Evolutionary conservation across 2,329 filamentous ascomycete species (phyloP), one percentile per base, ranked within the genome.

Genomic region (Dissoconium aciculare): DNA sequence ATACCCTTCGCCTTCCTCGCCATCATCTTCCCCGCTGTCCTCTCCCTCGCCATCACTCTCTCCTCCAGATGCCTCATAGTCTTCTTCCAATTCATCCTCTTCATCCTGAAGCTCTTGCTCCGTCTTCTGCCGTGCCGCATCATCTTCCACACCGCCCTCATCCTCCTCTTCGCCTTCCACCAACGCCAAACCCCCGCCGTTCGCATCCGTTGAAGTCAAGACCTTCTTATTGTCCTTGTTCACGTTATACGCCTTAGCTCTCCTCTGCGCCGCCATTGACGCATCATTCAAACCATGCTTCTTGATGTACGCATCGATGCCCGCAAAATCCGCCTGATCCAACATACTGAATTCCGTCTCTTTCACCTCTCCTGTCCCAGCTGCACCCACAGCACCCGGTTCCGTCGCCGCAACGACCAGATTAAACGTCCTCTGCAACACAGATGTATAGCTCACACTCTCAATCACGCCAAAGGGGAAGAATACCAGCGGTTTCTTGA

Each of bases 311-410:
- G 59, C 57, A 39, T 75, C 71, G 28, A 77, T 75, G 11, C 69
- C 70, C 0, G 61, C 57, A 41, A 67, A 75, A 44, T 76, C 67
- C 5, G 63, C 66, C 44, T 76, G 71, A 39, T 77, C 72, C 25
- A 77, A 56, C 71, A 76, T 76, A 25, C 64, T 66, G 41, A 76
- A 73, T 41, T 77, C 72, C 11, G 71, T 58, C 39, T 76, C 71
- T 43, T 69, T 60, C 2, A 34, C 35, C 14, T 45, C 43, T n/a
- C n/a, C n/a, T n/a, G n/a, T n/a, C n/a, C n/a, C n/a, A 3, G 36
- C 17, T 15, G 32, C 12, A 10, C 28, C 15, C 17, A 36, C 34
- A 9, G 34, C 25, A 10, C 39, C 35, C 9, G 36, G 37, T 5
- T 41, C 35, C 11, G 58, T 47, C 19, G 19, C n/a, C 19, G 19